Evolutionary conservation across 2,329 filamentous ascomycete genomes (phyloP), one percentile per base, ranked within the genome.

Genomic region (Tolypocladium nubicola): DNA sequence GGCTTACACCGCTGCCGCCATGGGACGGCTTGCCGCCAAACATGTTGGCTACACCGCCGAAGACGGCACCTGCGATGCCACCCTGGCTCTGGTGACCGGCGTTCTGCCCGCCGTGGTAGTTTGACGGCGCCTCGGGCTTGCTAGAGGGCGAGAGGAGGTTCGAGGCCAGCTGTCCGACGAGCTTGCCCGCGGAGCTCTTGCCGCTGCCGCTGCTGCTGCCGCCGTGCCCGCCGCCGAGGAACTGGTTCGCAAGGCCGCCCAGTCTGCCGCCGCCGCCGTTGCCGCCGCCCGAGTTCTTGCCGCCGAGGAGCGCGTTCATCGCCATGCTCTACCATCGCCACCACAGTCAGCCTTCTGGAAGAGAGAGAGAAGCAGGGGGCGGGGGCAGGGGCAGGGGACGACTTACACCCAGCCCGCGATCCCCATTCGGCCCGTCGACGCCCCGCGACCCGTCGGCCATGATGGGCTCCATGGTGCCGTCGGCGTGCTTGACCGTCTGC

Each of bases 381-480:
- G 7, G 39, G 16, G n/a, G n/a, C n/a, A n/a, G n/a, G 16, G 39
- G 5, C 10, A 49, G 40, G 59, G 53, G 35, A 54, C 53, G 57
- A 79, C 85, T 69, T 80, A 88, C 85, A 60, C 85, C 84, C 57
- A 89, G 71, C 45, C 85, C 82, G 61, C 86, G 78, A 55, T 88
- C 85, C 39, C 82, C 79, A 35, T 75, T 73, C 33, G 75, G 76
- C 4, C 80, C 81, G 61, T 79, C 78, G 23, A 74, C 64, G 55
- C 77, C 79, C 64, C 80, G 74, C 57, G 75, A 75, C 40, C 75
- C 77, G 47, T 79, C 79, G 9, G 76, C 79, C 71, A 80, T 70
- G 59, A 80, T 76, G 26, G 83, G 82, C 68, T 86, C 83, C 73
- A 84, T 74, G 40, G 79, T 78, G 43, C 83, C 83, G 66, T 86